Evolutionary conservation across 176 grass and related monocot genomes (phyloP), one percentile per base, ranked within the genome.

Genomic region (Carex scoparia): DNA sequence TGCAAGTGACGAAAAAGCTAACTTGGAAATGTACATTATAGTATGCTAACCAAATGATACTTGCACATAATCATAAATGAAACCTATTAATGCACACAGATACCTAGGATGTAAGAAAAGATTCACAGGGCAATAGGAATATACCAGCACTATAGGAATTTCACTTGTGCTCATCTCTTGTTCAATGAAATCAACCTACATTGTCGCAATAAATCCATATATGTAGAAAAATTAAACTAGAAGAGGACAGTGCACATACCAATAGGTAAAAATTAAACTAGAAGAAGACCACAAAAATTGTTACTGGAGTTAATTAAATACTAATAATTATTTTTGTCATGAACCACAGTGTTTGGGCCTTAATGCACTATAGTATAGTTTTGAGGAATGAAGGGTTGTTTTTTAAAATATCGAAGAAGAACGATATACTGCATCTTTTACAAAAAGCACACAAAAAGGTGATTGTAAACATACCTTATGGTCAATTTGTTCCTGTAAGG

Each of bases 401-500:
- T 56, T 54, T 28, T 28, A 76, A 55, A 31, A 56, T 18, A 15
- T 77, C 11, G 15, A 59, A 35, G 61, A 84, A 61, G 51, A 84
- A 76, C 57, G 67, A 67, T 86, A 67, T 35, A 51, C n/a, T 18
- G 1, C n/a, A 63, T 23, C 15, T 13, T 81, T 81, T 61, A 38
- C 33, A 80, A 32, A 86, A n/a, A 62, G 12, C 58, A 85, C 89
- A 77, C 19, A 84, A 8, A 64, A 80, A 51, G 40, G 14, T 57
- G 11, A 69, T 28, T 27, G 33, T 28, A 70, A 33, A 51, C 58
- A 23, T 66, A 94, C 94, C 90, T 94, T 97, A 79, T 94, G 91
- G 76, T 91, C 83, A 90, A 93, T 98, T 87, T 98, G 95, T 89
- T 98, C 92, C 31, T 83, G 69, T 32, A 98, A 81, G 31, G 95